These are phyloP conservation scores for Pseudocercospora ulei DNA, from an alignment of 2,329 filamentous ascomycete species.

Conservation along the genomic window DNA sequence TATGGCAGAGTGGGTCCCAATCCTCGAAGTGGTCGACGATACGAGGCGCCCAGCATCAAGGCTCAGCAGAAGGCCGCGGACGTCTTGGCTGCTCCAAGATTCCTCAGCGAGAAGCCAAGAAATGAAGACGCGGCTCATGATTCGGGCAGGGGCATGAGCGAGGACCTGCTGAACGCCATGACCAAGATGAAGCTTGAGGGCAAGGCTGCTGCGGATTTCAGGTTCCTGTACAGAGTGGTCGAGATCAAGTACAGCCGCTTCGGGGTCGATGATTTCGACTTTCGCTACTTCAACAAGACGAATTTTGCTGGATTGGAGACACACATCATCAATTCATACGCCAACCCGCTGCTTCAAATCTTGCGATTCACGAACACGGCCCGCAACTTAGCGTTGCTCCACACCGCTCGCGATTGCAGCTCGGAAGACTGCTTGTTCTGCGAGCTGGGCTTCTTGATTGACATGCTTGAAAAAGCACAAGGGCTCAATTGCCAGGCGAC, in stretches of 20 bases:
- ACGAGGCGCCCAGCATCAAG: slow-evolving; percentile 55
- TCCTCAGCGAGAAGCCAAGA: slow-evolving; percentile 78
- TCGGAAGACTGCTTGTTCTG: slow-evolving; percentile 79
- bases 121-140: slow-evolving; percentile 46
- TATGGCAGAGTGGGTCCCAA: slow-evolving; percentile 46
- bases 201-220: slow-evolving; percentile 68
- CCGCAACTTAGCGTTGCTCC: slow-evolving; percentile 77
- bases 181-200: slow-evolving; percentile 60
- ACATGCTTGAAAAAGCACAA: slow-evolving; percentile 94
- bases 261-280: slow-evolving; percentile 98
- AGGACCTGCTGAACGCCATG: slow-evolving; percentile 56
- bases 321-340: slow-evolving; percentile 93
- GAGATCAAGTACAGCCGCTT: slow-evolving; percentile 99
- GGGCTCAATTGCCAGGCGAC: slow-evolving; percentile 93
- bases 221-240: slow-evolving; percentile 81
- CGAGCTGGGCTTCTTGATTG: slow-evolving; percentile 88
- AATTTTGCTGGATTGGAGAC: slow-evolving; percentile 85
- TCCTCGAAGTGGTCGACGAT: slow-evolving; percentile 60
- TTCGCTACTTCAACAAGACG: slow-evolving; percentile 93
- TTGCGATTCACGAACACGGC: slow-evolving; percentile 82
- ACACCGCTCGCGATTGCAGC: slow-evolving; percentile 75
- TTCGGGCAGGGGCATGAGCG: slow-evolving; percentile 38
- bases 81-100: slow-evolving; percentile 69
- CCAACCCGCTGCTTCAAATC: slow-evolving; percentile 82
- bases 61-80: slow-evolving; percentile 48